Evolutionary conservation across 805 yeast genomes (phyloP), one percentile per base, ranked within the genome.

Genomic region (Pichia phayaonensis): DNA sequence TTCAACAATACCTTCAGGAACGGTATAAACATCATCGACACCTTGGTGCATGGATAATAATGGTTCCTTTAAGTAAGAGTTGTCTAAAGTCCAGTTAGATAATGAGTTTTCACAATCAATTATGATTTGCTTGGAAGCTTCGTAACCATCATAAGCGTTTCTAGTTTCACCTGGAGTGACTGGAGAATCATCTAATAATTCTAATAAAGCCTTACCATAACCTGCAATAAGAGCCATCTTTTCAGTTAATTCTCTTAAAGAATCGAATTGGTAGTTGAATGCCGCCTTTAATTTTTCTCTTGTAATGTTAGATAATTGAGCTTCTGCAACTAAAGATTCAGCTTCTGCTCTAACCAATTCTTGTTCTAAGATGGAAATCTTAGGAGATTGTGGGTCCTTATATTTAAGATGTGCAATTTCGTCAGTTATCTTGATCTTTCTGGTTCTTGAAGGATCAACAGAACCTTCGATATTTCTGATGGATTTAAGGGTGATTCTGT

Each of bases 131-230:
- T 90, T 90, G 56, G 97, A 86, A 53, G 97, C 96, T 70, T 92
- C 97, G 71, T 90, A 92, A 60, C 98, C 98, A 67, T 94, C 98
- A 73, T 94, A 92, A 54, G 96, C 92, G 46, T 96, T 92, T 78
- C 98, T 89, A 59, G 96, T 84, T 79, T 92, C 98, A 77, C 99
- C 99, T 57, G 99, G 99, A 60, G 97, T 92, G 58, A 94, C 97
- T 57, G 98, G 96, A 59, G 94, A 74, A 72, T 92, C 98, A 70
- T 92, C 98, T 69, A 92, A 80, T 66, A 92, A 82, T 78, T 94
- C 98, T 67, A 94, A 79, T 59, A 92, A 75, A 43, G 97, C 97
- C 79, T 92, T 92, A 75, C 98, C 98, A 79, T 94, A 94, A 66
- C 97, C 97, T 62, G 98, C 97, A 74, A 92, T 92, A 62, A 94